A percentile compares a stretch with the other conserved stretches of the same genome.
Evolutionary conservation across 345 rosid genomes (phyloP).

Genomic region (Populus pruinosa): DNA sequence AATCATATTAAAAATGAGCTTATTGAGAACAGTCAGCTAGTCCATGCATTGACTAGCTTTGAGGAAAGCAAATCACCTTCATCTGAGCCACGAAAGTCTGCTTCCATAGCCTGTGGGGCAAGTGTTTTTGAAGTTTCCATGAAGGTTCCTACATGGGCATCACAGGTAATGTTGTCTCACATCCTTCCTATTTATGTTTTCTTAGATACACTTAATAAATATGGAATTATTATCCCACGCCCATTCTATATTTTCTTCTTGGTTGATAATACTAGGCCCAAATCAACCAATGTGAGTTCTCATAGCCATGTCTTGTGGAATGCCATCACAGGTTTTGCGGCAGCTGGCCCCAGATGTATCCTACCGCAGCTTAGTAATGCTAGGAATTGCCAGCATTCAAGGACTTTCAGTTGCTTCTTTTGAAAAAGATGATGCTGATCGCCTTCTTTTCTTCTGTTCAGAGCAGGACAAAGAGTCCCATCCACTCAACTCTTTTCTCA

Average conservation of each 20-base stretch:
- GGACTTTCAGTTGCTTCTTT: conserved; percentile 96
- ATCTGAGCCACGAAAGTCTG: conserved; percentile 83
- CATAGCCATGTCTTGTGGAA: conserved; percentile 9
- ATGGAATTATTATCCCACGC: too few species aligned
- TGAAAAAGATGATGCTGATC: conserved; percentile 90
- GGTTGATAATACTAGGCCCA: too few species aligned
- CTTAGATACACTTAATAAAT: neutral
- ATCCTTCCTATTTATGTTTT: neutral
- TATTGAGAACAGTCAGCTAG: conserved; percentile 72
- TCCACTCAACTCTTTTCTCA: conserved; percentile 26
- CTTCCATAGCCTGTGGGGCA: conserved; percentile 92
- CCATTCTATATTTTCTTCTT: too few species aligned
- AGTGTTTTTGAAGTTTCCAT: conserved; percentile 88
- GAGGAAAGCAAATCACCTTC: conserved; percentile 51
- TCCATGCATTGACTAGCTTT: conserved; percentile 52
- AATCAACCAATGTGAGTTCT: neutral
- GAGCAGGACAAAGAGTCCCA: conserved; percentile 42
- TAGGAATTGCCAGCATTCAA: conserved; percentile 95
- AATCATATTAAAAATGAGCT: conserved; percentile 92
- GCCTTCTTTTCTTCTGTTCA: conserved; percentile 77
- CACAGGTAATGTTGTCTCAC: conserved; percentile 57
- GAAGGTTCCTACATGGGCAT: conserved; percentile 97
- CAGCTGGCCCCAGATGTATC: conserved; percentile 93
- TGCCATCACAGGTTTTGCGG: conserved; percentile 64
- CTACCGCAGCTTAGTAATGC: conserved; percentile 81